Percentiles rank a stretch among this genome's conserved stretches.
Conservation (phyloP, 441 rosid genomes). For the Sinapis alba region DNA sequence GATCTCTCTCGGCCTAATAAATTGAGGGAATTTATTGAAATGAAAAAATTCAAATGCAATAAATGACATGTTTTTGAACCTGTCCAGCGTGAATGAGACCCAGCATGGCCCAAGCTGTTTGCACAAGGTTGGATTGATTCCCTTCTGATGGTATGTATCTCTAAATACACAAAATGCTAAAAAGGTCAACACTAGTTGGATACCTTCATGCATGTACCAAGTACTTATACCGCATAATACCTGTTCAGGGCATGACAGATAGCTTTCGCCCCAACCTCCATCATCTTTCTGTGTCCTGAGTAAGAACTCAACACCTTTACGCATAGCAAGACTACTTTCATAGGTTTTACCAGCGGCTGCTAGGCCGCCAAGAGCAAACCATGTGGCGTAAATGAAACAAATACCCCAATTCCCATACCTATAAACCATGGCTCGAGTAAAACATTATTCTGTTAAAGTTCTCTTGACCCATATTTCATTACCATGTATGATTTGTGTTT, state of each 20-base stretch:
- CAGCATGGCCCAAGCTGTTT: conserved; percentile 41
- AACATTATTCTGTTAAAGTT: not conserved
- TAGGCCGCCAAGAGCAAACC: conserved; percentile 40
- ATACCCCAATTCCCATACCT: conserved; percentile 45
- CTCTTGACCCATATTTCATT: not conserved
- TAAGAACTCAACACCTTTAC: conserved; percentile 37
- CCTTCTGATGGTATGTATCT: conserved; percentile 38
- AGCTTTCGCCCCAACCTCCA: conserved; percentile 67
- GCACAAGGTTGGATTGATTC: conserved; percentile 36
- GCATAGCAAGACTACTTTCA: conserved; percentile 15
- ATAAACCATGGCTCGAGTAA: not conserved
- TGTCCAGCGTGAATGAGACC: conserved; percentile 38
- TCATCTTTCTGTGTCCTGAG: conserved; percentile 42
- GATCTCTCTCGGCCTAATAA: conserved; percentile 39
- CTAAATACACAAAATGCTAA: conserved; percentile 4
- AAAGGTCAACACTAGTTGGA: not conserved
- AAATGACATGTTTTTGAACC: conserved; percentile 16
- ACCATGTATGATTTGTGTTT: not conserved
- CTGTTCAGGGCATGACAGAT: conserved; percentile 45
- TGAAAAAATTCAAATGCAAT: not conserved
- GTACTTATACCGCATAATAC: not conserved
- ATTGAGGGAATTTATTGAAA: not conserved
- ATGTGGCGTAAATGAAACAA: conserved; percentile 38
- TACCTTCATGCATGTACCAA: not conserved
- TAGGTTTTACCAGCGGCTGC: conserved; percentile 40